Evolutionary conservation across 768 basidiomycete species (phyloP).

Genomic region (Macrolepiota fuliginosa): DNA sequence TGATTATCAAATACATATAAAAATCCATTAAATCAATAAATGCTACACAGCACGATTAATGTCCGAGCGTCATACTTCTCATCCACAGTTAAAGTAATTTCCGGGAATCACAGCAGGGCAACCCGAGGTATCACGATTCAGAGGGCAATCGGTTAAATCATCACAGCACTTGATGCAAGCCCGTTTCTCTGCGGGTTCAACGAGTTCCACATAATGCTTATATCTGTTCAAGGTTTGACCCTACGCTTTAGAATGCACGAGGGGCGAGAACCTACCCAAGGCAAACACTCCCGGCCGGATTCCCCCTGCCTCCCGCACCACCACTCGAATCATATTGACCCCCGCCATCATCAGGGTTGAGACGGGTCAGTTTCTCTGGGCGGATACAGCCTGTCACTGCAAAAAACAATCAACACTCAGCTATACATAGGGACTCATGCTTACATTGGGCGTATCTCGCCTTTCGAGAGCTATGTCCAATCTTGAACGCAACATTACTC

Average conservation of each 20-base stretch:
- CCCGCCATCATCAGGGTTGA: constrained; percentile 47
- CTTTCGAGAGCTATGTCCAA: constrained; percentile 38
- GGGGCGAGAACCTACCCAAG: constrained; percentile 34
- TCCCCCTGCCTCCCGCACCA: constrained; percentile 46
- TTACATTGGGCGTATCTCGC: constrained; percentile 43
- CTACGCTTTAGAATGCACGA: constrained; percentile 1
- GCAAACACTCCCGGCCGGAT: constrained; percentile 50
- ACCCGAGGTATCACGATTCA: constrained; percentile 46
- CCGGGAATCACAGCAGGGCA: constrained; percentile 40
- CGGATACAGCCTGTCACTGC: constrained; percentile 58
- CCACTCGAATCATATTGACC: constrained; percentile 63
- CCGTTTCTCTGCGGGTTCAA: constrained; percentile 48
- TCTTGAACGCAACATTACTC: constrained; percentile 45
- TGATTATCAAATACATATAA: neutral
- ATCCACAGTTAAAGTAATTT: neutral
- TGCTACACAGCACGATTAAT: neutral
- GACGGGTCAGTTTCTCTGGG: constrained; percentile 36
- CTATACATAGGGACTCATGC: constrained; percentile 13
- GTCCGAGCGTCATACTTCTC: neutral
- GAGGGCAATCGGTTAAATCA: constrained; percentile 51
- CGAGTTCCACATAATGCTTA: constrained; percentile 58
- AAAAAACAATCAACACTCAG: neutral
- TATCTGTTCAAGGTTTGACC: constrained; percentile 28
- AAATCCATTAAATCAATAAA: neutral
- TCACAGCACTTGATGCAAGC: constrained; percentile 63